These are phyloP conservation scores for Mucor sp. DNA, from an alignment of 371 early-diverging fungal species.

Conservation along the genomic window DNA sequence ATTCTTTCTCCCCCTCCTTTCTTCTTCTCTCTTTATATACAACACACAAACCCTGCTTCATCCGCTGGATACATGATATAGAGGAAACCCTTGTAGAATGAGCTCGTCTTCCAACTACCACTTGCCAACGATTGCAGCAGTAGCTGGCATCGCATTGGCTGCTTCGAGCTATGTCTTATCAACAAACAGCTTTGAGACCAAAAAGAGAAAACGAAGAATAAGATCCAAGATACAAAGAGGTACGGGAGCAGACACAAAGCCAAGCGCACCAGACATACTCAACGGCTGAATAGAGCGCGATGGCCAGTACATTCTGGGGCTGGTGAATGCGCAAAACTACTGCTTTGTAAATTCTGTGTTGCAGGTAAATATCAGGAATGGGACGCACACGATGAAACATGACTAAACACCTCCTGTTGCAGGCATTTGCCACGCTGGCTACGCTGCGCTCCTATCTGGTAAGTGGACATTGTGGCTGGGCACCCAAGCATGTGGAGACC, in stretches of 20 bases:
- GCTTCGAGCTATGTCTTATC: slow-evolving; percentile 47
- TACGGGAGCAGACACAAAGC: background rate
- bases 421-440: slow-evolving; percentile 63
- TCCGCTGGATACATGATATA: background rate
- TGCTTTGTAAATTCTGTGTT: slow-evolving; percentile 89
- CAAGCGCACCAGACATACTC: too few species aligned
- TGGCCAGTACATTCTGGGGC: slow-evolving; percentile 60
- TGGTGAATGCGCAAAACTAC: slow-evolving; percentile 85
- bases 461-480: background rate
- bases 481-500: background rate
- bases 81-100: background rate
- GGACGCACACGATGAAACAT: background rate
- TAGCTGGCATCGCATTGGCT: slow-evolving; percentile 52
- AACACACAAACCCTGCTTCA: background rate
- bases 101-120: slow-evolving; percentile 48
- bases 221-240: slow-evolving; percentile 44
- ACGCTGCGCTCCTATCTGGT: slow-evolving; percentile 51
- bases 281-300: slow-evolving; percentile 38
- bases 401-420: background rate
- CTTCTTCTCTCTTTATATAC: background rate
- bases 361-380: slow-evolving; percentile 55
- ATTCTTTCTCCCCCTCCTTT: background rate
- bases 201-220: slow-evolving; percentile 43
- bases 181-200: slow-evolving; percentile 32
- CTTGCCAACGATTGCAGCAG: slow-evolving; percentile 50